Evolutionary conservation across 2,329 filamentous ascomycete species (phyloP), one percentile per base, ranked within the genome.

Genomic region (Trichoderma harzianum): DNA sequence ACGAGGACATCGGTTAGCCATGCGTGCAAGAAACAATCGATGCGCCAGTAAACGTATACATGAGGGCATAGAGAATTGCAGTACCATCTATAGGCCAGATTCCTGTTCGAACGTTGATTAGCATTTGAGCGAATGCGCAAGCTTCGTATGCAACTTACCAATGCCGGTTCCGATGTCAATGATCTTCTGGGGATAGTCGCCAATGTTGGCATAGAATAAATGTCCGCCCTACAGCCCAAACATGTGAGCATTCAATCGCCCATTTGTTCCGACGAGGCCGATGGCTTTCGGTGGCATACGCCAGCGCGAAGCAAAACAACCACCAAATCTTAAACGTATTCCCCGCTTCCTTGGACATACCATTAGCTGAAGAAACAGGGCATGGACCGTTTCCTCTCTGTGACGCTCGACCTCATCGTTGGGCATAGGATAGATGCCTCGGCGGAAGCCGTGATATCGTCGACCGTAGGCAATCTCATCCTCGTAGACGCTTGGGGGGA

Each of bases 1-100:
- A 62, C 10, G 30, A 57, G 47, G n/a, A 61, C 11, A 43, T 47
- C 51, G 68, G 53, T 61, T 26, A 64, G 32, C 21, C 39, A 39
- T 58, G 39, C 16, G 66, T 30, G 34, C 75, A 24, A 76, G 71
- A 51, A 64, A 47, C 7, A 21, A 67, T 57, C 39, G 65, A 62
- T 55, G 30, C 53, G 28, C 55, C 28, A 18, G 30, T 66, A 28
- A 34, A 36, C 51, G 51, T 69, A 30, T 34, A 34, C 36, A 55
- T 26, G 24, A 28, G 39, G 69, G 28, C 36, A 36, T 36, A 36
- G 16, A 60, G 63, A 24, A 21, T 30, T 36, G 24, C 26, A 34
- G 58, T 73, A 84, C 82, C 82, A 72, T 85, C 83, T 65, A 89
- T 85, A 1, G 87, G 86, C 87, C 87, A 89, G 5, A 85, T 79